Evolutionary conservation across 345 rosid species (phyloP).

Genomic region (Jatropha curcas): DNA sequence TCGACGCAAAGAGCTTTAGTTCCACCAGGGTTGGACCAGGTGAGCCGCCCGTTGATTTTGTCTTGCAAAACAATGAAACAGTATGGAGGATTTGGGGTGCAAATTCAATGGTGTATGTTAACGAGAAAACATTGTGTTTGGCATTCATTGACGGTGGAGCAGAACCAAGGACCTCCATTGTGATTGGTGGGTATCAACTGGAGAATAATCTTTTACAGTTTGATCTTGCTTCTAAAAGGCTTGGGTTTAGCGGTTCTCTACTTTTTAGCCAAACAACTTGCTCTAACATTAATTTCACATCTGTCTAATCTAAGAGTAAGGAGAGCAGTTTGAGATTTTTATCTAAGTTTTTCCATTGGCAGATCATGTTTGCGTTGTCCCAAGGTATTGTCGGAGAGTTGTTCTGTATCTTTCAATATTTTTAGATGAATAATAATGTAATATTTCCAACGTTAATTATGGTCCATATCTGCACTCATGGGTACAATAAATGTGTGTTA

Average conservation of each 20-base stretch:
- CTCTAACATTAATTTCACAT: constrained; percentile 11
- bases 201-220: constrained; percentile 34
- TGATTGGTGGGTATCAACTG: constrained; percentile 28
- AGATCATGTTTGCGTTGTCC: no score
- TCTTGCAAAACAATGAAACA: neutral
- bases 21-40: neutral
- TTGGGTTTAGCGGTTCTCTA: constrained; percentile 25
- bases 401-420: no score
- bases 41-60: constrained; percentile 13
- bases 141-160: constrained; percentile 25
- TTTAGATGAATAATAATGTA: no score
- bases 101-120: constrained; percentile 5
- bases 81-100: constrained; percentile 5
- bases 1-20: neutral
- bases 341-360: no score
- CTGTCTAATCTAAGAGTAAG: no score
- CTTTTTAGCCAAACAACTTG: constrained; percentile 8
- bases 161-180: constrained; percentile 18
- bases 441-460: no score
- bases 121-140: neutral
- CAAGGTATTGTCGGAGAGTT: no score
- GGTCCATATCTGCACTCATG: no score
- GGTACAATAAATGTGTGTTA: no score
- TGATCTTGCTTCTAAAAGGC: constrained; percentile 30
- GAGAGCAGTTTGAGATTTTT: no score